Evolutionary conservation across 2,329 filamentous ascomycete genomes (phyloP), one percentile per base, ranked within the genome.

Genomic region (Colletotrichum graminicola): DNA sequence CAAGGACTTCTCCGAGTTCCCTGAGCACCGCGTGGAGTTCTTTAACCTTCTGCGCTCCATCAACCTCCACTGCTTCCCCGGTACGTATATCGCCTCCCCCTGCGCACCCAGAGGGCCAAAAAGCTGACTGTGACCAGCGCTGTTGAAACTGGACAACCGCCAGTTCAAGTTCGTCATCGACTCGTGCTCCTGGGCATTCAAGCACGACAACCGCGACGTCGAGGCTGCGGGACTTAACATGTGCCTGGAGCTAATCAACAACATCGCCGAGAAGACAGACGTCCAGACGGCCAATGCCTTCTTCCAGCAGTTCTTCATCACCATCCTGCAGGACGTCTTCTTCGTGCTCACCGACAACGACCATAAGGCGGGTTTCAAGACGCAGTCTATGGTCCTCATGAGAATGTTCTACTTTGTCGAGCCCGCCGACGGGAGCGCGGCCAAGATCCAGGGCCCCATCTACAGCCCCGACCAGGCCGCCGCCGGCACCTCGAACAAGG

Each of bases 131-230:
- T 39, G 5, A n/a, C n/a, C 18, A 87, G 90, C 96, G 1, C 88
- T 99, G 29, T 88, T 99, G 75, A 97, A 97, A 82, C 90, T 99
- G 43, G 95, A 99, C 80, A 95, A 94, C 78, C 91, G 94, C 71
- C 96, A 98, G 79, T 99, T 99, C 90, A 99, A 99, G 84, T 97
- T 98, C 79, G 95, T 99, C 77, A 98, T 99, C 75, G 96, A 99
- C 82, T 97, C 95, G 45, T 99, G 97, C 87, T 94, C 98, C 88
- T 99, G 96, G 97, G 96, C 97, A n/a, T 98, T 95, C 86, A 99
- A 99, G 86, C 96, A 99, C 82, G 96, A 99, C 84, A 99, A 99
- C 84, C 93, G 96, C 72, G 94, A 98, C 79, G 96, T 99, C 39
- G 96, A 99, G 83, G 94, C 93, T 75, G 97, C 96, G 49, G 96